Conservation (phyloP, 805 yeast genomes). For the Cyberlindnera petersonii region DNA sequence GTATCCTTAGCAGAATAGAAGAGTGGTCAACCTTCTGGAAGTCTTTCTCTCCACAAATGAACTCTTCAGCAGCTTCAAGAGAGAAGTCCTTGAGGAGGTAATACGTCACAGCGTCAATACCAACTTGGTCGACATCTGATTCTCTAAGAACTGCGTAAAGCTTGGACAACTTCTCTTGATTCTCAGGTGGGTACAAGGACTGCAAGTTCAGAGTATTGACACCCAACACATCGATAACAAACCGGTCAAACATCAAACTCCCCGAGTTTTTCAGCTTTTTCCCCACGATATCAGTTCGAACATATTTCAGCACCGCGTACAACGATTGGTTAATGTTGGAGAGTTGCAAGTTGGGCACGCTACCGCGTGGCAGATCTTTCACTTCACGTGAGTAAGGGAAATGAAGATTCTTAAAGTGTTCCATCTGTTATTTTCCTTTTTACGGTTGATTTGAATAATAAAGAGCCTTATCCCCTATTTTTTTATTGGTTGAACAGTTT, state of each 20-base stretch:
- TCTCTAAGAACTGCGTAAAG: conserved; percentile 14
- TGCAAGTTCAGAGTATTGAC: conserved; percentile 8
- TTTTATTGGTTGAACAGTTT: too few relatives aligned
- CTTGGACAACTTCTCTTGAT: conserved; percentile 18
- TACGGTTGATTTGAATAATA: too few relatives aligned
- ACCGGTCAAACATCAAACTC: conserved; percentile 20
- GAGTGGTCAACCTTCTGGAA: conserved; percentile 7
- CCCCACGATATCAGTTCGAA: conserved; percentile 22
- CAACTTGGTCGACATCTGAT: conserved; percentile 7
- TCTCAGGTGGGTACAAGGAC: conserved; percentile 25
- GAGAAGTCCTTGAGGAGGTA: conserved; percentile 27
- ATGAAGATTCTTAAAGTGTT: conserved; percentile 10
- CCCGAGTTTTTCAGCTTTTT: conserved; percentile 15
- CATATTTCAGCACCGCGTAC: conserved; percentile 20
- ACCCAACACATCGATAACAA: conserved; percentile 19
- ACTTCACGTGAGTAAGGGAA: conserved; percentile 26
- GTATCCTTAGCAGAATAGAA: conserved; percentile 4
- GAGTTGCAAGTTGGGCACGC: conserved; percentile 21
- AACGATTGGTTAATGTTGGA: conserved; percentile 22
- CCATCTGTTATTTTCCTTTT: too few relatives aligned
- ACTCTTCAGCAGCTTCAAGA: conserved; percentile 19
- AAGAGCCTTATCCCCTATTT: too few relatives aligned
- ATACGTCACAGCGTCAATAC: conserved; percentile 19
- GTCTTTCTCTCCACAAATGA: conserved; percentile 6
- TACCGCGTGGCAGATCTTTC: conserved; percentile 14